These are phyloP conservation scores for Aspergillus pseudoglaucus DNA, from an alignment of 2,329 filamentous ascomycete genomes.

Conservation along the genomic window DNA sequence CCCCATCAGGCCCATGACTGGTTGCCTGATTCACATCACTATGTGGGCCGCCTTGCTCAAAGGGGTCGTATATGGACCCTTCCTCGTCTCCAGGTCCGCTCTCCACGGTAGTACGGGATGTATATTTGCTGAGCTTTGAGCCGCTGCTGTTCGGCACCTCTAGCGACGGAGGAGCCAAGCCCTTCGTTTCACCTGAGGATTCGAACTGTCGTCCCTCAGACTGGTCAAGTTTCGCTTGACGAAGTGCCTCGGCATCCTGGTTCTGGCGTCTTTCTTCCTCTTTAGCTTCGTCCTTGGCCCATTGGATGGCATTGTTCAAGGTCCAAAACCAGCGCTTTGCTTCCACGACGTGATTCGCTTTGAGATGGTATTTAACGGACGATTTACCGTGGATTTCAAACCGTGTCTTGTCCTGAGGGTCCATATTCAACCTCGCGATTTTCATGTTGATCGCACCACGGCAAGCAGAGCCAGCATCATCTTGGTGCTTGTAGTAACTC, in stretches of 20 bases:
- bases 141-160: constrained; percentile 32
- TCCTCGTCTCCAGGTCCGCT: constrained; percentile 49
- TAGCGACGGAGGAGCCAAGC: constrained; percentile 30
- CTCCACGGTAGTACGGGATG: constrained; percentile 42
- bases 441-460: constrained; percentile 98
- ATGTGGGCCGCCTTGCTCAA: constrained; percentile 50
- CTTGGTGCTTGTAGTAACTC: constrained; percentile 99
- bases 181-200: constrained; percentile 36
- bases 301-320: constrained; percentile 96
- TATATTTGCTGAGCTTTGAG: constrained; percentile 45
- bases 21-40: constrained; percentile 44
- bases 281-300: constrained; percentile 92
- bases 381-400: constrained; percentile 98
- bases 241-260: constrained; percentile 66
- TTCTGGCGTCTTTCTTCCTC: constrained; percentile 75
- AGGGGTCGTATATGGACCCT: constrained; percentile 46
- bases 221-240: constrained; percentile 73
- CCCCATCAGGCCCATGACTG: constrained; percentile 53
- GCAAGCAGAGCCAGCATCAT: constrained; percentile 91
- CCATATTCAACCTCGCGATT: constrained; percentile 92
- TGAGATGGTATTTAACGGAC: constrained; percentile 95
- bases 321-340: constrained; percentile 99
- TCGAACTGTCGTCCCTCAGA: constrained; percentile 47
- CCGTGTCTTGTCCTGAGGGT: constrained; percentile 90
- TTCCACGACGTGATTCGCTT: constrained; percentile 96